Evolutionary conservation across 768 basidiomycete genomes (phyloP).

Genomic region (Termitomyces sp.): DNA sequence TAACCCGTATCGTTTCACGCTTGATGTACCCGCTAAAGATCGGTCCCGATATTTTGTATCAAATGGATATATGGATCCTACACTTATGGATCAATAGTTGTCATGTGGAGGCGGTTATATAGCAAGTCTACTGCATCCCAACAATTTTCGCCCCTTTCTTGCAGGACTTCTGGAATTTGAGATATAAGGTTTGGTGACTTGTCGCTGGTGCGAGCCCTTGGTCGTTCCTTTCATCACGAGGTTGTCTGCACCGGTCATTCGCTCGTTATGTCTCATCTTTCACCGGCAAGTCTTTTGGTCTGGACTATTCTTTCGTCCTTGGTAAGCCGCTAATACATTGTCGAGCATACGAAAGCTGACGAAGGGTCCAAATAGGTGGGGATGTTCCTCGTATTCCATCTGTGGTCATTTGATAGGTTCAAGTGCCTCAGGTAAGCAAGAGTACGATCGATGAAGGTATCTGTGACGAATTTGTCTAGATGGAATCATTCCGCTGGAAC

Average conservation of each 20-base stretch:
- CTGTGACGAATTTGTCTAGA: slow-evolving; percentile 27
- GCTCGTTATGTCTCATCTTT: not conserved
- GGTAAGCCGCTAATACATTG: slow-evolving; percentile 31
- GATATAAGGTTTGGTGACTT: not conserved
- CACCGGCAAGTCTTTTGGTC: slow-evolving; percentile 56
- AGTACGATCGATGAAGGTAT: not conserved
- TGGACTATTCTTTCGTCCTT: slow-evolving; percentile 55
- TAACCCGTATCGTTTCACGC: too few species aligned
- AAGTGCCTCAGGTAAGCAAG: slow-evolving; percentile 57
- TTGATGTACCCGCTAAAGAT: too few species aligned
- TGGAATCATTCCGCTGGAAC: slow-evolving; percentile 69
- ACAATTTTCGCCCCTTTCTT: not conserved
- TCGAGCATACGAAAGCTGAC: not conserved
- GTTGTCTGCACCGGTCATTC: slow-evolving; percentile 6
- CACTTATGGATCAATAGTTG: too few species aligned
- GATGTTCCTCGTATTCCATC: slow-evolving; percentile 61
- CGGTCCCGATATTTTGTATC: too few species aligned
- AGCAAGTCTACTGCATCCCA: too few species aligned
- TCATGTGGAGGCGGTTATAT: too few species aligned
- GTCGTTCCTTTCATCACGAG: not conserved
- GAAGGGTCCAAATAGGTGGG: slow-evolving; percentile 39
- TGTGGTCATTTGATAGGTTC: slow-evolving; percentile 81
- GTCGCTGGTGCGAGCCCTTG: slow-evolving; percentile 19
- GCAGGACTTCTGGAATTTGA: not conserved
- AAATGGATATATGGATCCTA: too few species aligned